These are phyloP conservation scores for Trifolium repens DNA, from an alignment of 306 rosid species.

Conservation along the genomic window DNA sequence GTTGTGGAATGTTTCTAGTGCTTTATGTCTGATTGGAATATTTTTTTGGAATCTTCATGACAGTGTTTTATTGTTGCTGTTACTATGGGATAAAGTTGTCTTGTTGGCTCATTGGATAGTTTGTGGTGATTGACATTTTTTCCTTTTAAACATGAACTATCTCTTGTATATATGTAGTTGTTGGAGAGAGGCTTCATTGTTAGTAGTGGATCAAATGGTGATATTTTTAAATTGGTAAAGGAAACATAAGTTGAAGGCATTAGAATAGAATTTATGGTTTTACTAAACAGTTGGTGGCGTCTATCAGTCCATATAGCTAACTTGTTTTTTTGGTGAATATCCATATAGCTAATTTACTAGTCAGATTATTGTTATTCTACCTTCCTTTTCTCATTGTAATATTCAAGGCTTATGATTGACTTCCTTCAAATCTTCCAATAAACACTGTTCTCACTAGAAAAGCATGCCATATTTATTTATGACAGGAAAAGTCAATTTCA, in stretches of 20 bases:
- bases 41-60: background rate
- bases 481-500: slow-evolving; percentile 90
- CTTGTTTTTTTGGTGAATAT: no score
- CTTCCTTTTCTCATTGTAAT: background rate
- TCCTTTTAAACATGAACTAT: slow-evolving; percentile 1
- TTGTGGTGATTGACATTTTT: background rate
- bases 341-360: background rate
- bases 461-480: slow-evolving; percentile 39
- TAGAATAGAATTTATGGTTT: background rate
- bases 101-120: background rate
- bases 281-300: slow-evolving; percentile 17
- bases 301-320: background rate
- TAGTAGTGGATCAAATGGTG: background rate
- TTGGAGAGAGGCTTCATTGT: background rate
- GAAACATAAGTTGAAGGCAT: slow-evolving; percentile 7
- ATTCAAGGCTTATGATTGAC: slow-evolving; percentile 26
- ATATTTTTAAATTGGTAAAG: background rate
- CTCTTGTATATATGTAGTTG: background rate
- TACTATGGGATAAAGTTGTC: background rate
- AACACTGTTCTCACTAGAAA: slow-evolving; percentile 29
- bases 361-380: background rate
- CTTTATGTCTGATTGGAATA: slow-evolving; percentile 1
- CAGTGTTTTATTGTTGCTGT: slow-evolving; percentile 2
- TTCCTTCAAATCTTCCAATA: background rate
- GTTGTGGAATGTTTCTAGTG: slow-evolving; percentile 7